Base-by-base conservation (phyloP, 495 filamentous ascomycete species). In the Trichoderma asperelloides region DNA sequence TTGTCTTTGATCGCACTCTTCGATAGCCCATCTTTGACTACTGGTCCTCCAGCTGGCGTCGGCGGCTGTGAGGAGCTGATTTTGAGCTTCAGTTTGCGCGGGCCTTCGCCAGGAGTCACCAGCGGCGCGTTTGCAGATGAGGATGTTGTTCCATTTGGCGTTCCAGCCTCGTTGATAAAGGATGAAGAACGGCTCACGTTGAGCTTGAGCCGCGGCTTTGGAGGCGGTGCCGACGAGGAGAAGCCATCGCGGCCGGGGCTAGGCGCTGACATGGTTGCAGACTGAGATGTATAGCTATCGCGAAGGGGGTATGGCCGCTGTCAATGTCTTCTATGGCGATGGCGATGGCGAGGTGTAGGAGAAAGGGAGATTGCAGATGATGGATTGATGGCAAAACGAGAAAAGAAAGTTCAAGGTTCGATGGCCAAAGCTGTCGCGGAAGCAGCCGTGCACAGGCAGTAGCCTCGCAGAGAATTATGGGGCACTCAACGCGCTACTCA, bases 41-140 rank as follows among this genome's bases (percentile, higher is more conserved):
- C 25, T 60, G 27, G 16, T 63, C 30, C 66, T 15, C 73, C 75
- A 41, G 79, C 76, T 5, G 82, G 81, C 0, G 82, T 82, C n/a
- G 76, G 69, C 2, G 82, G 80, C 62, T 75, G 75, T 6, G 70
- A 74, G 9, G 73, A 78, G 64, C 70, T 73, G 71, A 87, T 67
- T 69, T 83, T 86, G 30, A 89, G 77, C 70, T 82, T 86, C 64
- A 87, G 82, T 73, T 85, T 87, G 39, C 39, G 64, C 7, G 27
- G n/a, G 8, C 64, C 64, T 41, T 65, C 64, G 43, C 40, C 39
- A 12, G 64, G 64, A 12, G 64, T 65, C 2, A 43, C 15, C 21
- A 30, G 9, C 11, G 64, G 64, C 41, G 64, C 43, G 21, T 8
- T 18, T 23, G 62, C 33, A 43, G 33, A 40, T 8, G 62, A 13